Conservation (phyloP, 2,329 filamentous ascomycete species). For the Fusarium begoniae region DNA sequence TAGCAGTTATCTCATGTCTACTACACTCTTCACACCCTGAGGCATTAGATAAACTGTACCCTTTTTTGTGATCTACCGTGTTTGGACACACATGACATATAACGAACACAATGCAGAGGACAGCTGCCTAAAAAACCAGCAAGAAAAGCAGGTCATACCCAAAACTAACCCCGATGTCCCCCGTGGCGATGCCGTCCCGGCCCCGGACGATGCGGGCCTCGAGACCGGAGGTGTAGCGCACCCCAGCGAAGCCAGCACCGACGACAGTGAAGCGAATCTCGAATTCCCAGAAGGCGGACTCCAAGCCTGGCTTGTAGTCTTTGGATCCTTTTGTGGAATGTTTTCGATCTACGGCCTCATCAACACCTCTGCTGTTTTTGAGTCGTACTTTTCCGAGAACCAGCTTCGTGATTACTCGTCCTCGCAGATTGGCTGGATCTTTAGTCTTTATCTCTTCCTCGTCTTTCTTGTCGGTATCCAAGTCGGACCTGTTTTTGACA, state of each 20-base stretch:
- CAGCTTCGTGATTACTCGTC: constrained; percentile 74
- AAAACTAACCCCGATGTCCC: constrained; percentile 6
- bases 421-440: constrained; percentile 85
- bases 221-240: constrained; percentile 16
- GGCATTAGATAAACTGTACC: neutral
- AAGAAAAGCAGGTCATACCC: constrained; percentile 13
- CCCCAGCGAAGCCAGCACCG: neutral
- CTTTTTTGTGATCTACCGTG: constrained; percentile 6
- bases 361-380: constrained; percentile 66
- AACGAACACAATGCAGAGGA: constrained; percentile 43
- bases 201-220: constrained; percentile 9
- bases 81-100: constrained; percentile 24
- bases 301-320: constrained; percentile 74
- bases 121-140: constrained; percentile 44
- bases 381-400: constrained; percentile 77
- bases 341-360: constrained; percentile 72
- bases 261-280: neutral
- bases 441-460: constrained; percentile 81
- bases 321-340: constrained; percentile 75
- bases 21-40: neutral
- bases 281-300: constrained; percentile 67
- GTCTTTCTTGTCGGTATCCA: constrained; percentile 85
- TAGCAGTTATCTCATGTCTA: neutral
- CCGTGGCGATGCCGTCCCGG: constrained; percentile 3
- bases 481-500: constrained; percentile 84